Conservation (phyloP, 257 asterid genomes). For the Nicotiana benthamiana region DNA sequence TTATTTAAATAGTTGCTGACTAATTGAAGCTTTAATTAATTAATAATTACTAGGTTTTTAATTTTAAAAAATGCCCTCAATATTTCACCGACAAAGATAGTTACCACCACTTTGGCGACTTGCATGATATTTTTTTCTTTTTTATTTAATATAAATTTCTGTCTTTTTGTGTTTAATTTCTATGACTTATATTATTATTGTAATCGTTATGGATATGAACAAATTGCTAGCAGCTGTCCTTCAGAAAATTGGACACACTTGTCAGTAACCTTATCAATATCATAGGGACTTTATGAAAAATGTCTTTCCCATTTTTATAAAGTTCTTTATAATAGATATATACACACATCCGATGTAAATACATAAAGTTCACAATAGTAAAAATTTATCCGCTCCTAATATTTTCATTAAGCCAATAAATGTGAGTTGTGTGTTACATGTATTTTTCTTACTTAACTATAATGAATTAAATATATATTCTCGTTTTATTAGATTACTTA, state of each 20-base stretch:
- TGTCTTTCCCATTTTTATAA: background rate
- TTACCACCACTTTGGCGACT: background rate
- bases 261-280: constrained; percentile 7
- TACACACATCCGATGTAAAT: too few species aligned
- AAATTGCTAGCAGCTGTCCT: constrained; percentile 2
- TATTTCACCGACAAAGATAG: constrained; percentile 3
- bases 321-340: too few species aligned
- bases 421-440: too few species aligned
- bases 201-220: background rate
- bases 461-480: too few species aligned
- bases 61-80: background rate
- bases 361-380: too few species aligned
- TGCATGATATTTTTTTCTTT: background rate
- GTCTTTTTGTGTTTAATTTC: background rate
- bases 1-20: background rate
- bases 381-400: too few species aligned
- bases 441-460: too few species aligned
- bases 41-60: background rate
- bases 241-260: constrained; percentile 2
- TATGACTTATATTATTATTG: background rate
- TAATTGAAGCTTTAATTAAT: background rate
- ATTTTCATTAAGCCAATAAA: too few species aligned
- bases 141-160: background rate
- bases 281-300: background rate
- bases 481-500: too few species aligned